Base-by-base conservation (phyloP, 345 rosid species). In the Noccaea caerulescens region DNA sequence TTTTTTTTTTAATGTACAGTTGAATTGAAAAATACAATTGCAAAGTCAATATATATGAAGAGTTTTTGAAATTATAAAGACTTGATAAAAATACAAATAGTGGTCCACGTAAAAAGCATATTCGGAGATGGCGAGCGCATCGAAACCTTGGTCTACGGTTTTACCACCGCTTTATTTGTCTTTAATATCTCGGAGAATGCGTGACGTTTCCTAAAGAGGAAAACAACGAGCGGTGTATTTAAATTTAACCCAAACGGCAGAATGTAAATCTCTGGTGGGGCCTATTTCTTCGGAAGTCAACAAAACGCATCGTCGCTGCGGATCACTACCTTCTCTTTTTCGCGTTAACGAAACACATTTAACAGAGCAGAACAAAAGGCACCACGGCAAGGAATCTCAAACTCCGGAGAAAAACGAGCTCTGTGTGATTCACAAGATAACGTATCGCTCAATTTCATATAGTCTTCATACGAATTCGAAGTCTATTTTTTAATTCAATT, bases 271-370 rank as follows among this genome's bases (percentile, higher is more conserved):
- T 6, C 11, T 3, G 14, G 37, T 62, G 58, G 77, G 67, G 51
- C 69, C 53, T 11, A 63, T 34, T 63, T 63, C 47, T 55, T 38
- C 53, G 23, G 36, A 46, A 76, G 80, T 70, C 76, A 76, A 70
- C 56, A 70, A 67, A 63, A 70, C 76, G 80, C 80, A 70, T 42
- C 79, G 75, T 49, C 71, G 54, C 58, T 45, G 58, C 38, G 14
- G 59, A 75, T 68, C 69, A 45, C 74, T 68, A 5, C 58, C 74
- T 23, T 6, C 71, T 39, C 14, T 10, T 61, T 8, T 45, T 27
- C 66, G 39, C 58, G 56, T 63, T 39, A 20, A 47, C 34, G 47
- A 49, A 42, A 44, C 37, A 25, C 37, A 20, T 73, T 66, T 7
- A 69, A 62, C 59, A 62, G 50, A 75, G 69, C 73, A 20, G 10